Conservation (phyloP, 1,139 yeast species). For the Yamadazyma trypodendri region DNA sequence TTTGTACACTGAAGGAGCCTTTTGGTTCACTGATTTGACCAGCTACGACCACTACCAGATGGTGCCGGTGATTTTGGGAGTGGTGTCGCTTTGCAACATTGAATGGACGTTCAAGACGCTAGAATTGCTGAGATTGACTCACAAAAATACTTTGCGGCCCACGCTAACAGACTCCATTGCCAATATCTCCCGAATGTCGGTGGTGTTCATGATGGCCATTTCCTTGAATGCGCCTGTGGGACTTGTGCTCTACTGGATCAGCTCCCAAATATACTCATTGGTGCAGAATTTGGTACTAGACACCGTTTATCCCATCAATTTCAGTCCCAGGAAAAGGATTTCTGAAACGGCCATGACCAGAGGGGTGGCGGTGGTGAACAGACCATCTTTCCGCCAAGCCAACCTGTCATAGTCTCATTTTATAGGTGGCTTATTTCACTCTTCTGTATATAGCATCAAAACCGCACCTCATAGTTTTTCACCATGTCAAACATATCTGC, state of each 20-base stretch:
- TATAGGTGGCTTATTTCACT: too few relatives aligned
- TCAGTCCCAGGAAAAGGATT: constrained; percentile 37
- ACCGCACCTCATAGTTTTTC: neutral
- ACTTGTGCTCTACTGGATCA: constrained; percentile 78
- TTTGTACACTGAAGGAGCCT: constrained; percentile 53
- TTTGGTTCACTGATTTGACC: constrained; percentile 63
- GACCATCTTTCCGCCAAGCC: neutral
- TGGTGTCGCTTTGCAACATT: constrained; percentile 68
- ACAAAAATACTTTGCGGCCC: constrained; percentile 46
- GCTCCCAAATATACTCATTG: constrained; percentile 75
- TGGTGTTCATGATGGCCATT: constrained; percentile 78
- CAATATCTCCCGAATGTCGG: constrained; percentile 70
- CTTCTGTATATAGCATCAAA: neutral
- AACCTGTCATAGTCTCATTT: too few relatives aligned
- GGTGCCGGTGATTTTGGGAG: constrained; percentile 70
- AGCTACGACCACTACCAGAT: constrained; percentile 60
- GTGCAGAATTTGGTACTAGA: constrained; percentile 76
- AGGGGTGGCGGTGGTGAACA: neutral
- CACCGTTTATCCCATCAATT: constrained; percentile 57
- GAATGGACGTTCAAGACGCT: constrained; percentile 71
- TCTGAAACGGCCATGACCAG: neutral
- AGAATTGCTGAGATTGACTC: constrained; percentile 43
- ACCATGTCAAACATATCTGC: neutral
- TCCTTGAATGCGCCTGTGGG: constrained; percentile 86
- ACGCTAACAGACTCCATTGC: constrained; percentile 60